A percentile compares a stretch with the other conserved stretches of the same genome.
phyloP scores from a whole-genome alignment of 352 stramenopile species.

The Pseudoperonospora humuli region DNA sequence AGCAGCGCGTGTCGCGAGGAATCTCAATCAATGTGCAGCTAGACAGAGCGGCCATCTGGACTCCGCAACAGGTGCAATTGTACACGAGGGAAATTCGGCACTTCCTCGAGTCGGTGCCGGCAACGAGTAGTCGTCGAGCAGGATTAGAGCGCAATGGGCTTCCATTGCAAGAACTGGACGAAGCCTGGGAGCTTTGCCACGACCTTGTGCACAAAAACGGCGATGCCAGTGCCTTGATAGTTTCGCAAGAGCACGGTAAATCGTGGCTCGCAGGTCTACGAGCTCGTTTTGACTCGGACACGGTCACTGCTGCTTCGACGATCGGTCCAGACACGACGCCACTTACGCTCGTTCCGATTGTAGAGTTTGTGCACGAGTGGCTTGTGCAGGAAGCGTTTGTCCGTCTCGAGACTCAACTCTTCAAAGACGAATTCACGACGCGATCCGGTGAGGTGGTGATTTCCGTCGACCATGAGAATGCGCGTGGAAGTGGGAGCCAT shows the following conservation, averaged over 20 bases:
- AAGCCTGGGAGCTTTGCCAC: conserved; percentile 45
- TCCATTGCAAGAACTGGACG: conserved; percentile 30
- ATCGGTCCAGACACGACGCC: not conserved
- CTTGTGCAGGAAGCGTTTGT: conserved; percentile 62
- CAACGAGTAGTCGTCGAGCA: conserved; percentile 2
- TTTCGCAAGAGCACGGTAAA: conserved; percentile 20
- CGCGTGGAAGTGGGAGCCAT: conserved; percentile 42
- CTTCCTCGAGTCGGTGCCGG: conserved; percentile 15
- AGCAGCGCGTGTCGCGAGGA: conserved; percentile 54
- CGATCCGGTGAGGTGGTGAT: conserved; percentile 42
- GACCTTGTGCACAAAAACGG: conserved; percentile 18
- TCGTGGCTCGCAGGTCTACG: conserved; percentile 40
- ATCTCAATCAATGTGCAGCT: conserved; percentile 66
- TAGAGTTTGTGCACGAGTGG: conserved; percentile 76
- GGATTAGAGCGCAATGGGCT: conserved; percentile 26
- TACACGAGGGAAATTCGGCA: conserved; percentile 36
- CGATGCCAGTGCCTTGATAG: conserved; percentile 5
- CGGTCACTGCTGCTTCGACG: not conserved
- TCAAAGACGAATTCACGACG: conserved; percentile 33
- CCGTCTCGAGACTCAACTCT: conserved; percentile 44
- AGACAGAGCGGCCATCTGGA: conserved; percentile 37
- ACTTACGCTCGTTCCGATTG: conserved; percentile 23
- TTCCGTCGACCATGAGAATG: conserved; percentile 37
- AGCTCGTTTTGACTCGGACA: conserved; percentile 33
- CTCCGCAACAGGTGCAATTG: conserved; percentile 26